phyloP scores from a whole-genome alignment of 208 protist genomes.

The Leptomonas pyrrhocoris region DNA sequence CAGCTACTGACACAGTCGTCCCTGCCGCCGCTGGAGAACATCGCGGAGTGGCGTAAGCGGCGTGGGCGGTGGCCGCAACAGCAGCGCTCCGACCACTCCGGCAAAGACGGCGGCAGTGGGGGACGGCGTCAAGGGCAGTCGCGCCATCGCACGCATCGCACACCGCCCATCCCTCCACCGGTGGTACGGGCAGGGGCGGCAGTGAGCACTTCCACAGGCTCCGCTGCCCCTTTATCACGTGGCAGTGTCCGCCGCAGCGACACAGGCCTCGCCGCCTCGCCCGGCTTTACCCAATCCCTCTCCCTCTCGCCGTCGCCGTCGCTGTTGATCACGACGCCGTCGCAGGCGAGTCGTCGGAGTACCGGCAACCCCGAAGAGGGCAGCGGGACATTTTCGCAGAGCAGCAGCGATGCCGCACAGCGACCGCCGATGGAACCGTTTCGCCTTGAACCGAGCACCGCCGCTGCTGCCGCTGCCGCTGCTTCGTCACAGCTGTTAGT shows the following conservation, averaged over 20 bases:
- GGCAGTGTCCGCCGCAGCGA: not conserved
- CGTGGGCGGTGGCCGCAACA: slow-evolving; percentile 10
- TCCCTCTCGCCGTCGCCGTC: slow-evolving; percentile 4
- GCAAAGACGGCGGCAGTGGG: not conserved
- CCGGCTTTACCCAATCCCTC: not conserved
- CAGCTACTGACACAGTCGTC: slow-evolving; percentile 18
- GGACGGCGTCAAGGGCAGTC: not conserved
- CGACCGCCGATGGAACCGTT: not conserved
- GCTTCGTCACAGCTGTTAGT: not conserved
- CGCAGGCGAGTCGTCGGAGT: slow-evolving; percentile 4
- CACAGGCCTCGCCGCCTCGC: not conserved
- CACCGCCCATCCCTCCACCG: slow-evolving; percentile 1
- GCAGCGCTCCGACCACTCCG: not conserved
- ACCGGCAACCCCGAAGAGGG: slow-evolving; percentile 13
- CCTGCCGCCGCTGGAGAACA: slow-evolving; percentile 14
- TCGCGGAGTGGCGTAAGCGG: slow-evolving; percentile 18
- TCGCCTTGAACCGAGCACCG: not conserved
- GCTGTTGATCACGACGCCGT: slow-evolving; percentile 1
- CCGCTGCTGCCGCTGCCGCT: not conserved
- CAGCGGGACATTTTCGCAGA: not conserved
- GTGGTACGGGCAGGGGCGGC: not conserved
- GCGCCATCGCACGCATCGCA: slow-evolving; percentile 4
- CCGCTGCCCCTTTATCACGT: not conserved
- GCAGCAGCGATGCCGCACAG: slow-evolving; percentile 11
- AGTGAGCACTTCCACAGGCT: not conserved